Evolutionary conservation across 2,329 filamentous ascomycete genomes (phyloP), one percentile per base, ranked within the genome.

Genomic region (Rasamsonia emersonii): DNA sequence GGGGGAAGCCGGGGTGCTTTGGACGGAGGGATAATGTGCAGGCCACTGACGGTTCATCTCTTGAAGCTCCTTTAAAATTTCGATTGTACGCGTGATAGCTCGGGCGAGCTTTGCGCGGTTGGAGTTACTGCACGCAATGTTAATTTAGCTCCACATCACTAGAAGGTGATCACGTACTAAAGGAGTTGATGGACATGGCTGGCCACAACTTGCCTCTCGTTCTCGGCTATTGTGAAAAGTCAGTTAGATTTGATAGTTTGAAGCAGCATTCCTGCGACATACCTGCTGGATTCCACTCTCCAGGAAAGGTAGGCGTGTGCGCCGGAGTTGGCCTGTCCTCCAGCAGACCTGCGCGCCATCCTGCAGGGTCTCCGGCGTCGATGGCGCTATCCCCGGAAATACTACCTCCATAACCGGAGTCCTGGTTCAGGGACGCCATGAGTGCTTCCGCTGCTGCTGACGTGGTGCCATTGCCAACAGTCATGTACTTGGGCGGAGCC

Each of bases 1-100:
- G 11, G 49, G 44, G 7, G 49, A 49, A 14, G 38, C 33, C 19
- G 50, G 42, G n/a, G 33, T 39, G 33, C 33, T 50, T 32, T 54
- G 53, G 5, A 55, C 53, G 2, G 88, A 85, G 32, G 91, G 91
- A 56, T 98, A 98, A 54, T 93, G 84, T 18, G 88, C 89, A 1
- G 91, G 91, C 91, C 91, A 96, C 51, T 79, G 75, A 9, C 80
- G 67, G 51, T 98, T 98, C 72, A 85, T 91, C 41, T 88, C 73
- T 58, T 93, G 88, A 36, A 98, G 71, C 38, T 76, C 77, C 56
- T 82, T 80, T 43, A 98, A 64, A 2, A 86, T 76, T 38, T 95
- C 86, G 36, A 95, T 76, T 6, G 88, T 89, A 45, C 79, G 77
- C 50, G 79, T 83, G 53, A 98, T 95, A 9, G 86, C 82, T 38